Evolutionary conservation across 805 yeast genomes (phyloP).

Genomic region (Gaillardinia entomophila): DNA sequence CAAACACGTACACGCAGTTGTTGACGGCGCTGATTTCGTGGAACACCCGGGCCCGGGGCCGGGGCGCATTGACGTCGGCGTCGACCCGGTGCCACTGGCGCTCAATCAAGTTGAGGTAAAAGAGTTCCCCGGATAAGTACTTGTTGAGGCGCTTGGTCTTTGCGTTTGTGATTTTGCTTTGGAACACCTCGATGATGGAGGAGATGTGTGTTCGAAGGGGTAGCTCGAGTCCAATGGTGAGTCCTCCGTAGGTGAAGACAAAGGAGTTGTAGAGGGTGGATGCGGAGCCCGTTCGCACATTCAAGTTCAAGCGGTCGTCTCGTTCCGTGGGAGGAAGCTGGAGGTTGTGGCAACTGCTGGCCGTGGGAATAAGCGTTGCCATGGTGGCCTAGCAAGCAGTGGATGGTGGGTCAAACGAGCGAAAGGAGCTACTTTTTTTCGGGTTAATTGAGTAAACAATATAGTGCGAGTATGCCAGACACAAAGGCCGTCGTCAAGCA

Average conservation of each 20-base stretch:
- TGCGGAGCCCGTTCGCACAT: conserved; percentile 66
- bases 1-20: conserved; percentile 52
- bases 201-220: conserved; percentile 28
- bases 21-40: conserved; percentile 52
- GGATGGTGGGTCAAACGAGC: too few relatives aligned
- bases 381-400: too few relatives aligned
- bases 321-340: conserved; percentile 49
- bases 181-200: conserved; percentile 34
- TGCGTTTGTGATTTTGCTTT: conserved; percentile 21
- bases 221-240: conserved; percentile 51
- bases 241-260: conserved; percentile 64
- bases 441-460: background rate
- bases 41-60: conserved; percentile 47
- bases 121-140: conserved; percentile 59
- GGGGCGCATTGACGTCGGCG: conserved; percentile 11
- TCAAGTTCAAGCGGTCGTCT: conserved; percentile 50
- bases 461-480: too few relatives aligned
- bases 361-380: conserved; percentile 61
- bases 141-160: conserved; percentile 19
- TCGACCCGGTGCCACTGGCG: conserved; percentile 50
- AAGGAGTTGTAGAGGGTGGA: conserved; percentile 52
- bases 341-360: conserved; percentile 53
- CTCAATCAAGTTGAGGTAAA: conserved; percentile 53
- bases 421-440: too few relatives aligned
- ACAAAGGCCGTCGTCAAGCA: too few relatives aligned